Base-by-base conservation (phyloP, 2,329 filamentous ascomycete genomes). In the Zymoseptoria crescenta region DNA sequence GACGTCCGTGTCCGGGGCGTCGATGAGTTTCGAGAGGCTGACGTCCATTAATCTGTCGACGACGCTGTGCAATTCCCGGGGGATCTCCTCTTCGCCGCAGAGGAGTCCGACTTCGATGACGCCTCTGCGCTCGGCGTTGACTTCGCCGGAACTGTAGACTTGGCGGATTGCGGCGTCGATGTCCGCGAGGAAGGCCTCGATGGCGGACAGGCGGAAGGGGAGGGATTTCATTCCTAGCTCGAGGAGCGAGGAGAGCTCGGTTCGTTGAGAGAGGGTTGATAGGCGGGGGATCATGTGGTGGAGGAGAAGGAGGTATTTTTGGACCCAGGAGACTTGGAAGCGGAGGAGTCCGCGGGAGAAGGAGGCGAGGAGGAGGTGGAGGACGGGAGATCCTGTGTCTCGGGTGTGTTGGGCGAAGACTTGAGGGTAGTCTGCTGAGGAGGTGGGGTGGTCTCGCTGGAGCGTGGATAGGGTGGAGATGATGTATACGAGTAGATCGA, bases 291-390 rank as follows among this genome's bases (percentile, higher is more conserved):
- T 60, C 8, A 58, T 52, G 30, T 61, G 53, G 30, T 58, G 62
- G 6, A 64, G 58, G 49, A 63, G 56, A 52, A 67, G 62, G 28
- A 70, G 58, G 28, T 66, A 67, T n/a, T 68, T 64, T 8, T 50
- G 54, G 59, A 91, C 77, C 29, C 86, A 83, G 49, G 84, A 84
- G 71, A 84, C 88, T 53, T 85, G 79, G 29, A 87, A 84, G 27
- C 84, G 83, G 21, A 95, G 78, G 63, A 93, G 87, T 20, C 84
- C 83, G 10, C 91, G 83, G 9, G 87, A 87, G 56, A 87, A 85
- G 29, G 88, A 91, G 67, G 86, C 88, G 29, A 95, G 81, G 20
- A 94, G 71, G 13, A 95, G 77, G 61, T 73, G 68, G 27, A 76
- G 54, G 2, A 65, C 67, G 16, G 69, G 68, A 45, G 64, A 68